Percentiles rank a stretch among this genome's conserved stretches.
These are phyloP conservation scores for Vigna trinervia DNA, from an alignment of 306 rosid species.

Conservation along the genomic window DNA sequence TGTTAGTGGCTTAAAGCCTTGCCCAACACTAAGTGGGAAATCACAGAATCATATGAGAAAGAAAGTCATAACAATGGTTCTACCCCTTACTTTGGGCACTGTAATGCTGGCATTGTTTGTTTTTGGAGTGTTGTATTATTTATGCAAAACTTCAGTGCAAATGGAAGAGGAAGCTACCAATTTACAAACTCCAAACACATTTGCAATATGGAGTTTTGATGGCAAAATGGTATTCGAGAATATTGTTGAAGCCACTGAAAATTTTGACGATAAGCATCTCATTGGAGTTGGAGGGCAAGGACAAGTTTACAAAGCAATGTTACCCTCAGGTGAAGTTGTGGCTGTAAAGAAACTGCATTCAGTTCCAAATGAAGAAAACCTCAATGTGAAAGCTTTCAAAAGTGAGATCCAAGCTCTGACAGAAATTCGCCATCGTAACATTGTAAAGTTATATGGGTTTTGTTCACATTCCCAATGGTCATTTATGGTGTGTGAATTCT, in stretches of 20 bases:
- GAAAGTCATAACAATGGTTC: not conserved
- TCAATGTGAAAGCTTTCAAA: not conserved
- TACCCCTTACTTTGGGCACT: not conserved
- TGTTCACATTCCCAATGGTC: constrained; percentile 28
- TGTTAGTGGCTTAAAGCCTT: too few relatives aligned
- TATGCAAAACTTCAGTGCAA: not conserved
- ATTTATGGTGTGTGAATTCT: constrained; percentile 33
- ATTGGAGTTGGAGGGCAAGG: too few relatives aligned
- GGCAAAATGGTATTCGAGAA: not conserved
- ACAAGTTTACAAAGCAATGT: too few relatives aligned
- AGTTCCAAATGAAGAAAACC: not conserved
- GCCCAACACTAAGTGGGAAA: not conserved
- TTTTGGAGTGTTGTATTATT: not conserved
- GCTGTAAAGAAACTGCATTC: not conserved
- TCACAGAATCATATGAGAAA: not conserved
- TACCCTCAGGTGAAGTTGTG: too few relatives aligned
- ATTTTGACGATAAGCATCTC: too few relatives aligned
- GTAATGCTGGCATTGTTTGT: not conserved
- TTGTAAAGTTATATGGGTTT: constrained; percentile 35
- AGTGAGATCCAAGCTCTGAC: too few relatives aligned
- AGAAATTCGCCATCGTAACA: too few relatives aligned
- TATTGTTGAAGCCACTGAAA: too few relatives aligned
- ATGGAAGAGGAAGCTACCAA: not conserved
- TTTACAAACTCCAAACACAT: not conserved
- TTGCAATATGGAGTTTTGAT: constrained; percentile 10